phyloP scores from a whole-genome alignment of 192 early-diverging fungal species.

The Helicostylum pulchrum region DNA sequence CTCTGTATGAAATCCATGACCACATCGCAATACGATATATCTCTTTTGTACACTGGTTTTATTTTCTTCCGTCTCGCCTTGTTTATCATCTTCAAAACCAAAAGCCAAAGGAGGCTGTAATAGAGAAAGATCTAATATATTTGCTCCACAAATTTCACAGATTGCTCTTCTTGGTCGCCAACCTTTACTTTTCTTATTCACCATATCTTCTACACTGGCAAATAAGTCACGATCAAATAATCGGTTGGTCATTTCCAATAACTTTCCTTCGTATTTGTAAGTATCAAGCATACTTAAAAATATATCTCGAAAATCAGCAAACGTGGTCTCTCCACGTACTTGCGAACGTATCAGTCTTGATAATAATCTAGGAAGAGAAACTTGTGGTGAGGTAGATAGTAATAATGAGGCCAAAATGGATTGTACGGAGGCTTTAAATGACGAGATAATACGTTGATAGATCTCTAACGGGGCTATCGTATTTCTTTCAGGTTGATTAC shows the following conservation, averaged over 20 bases:
- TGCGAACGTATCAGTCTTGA: slow-evolving; percentile 55
- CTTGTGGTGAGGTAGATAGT: slow-evolving; percentile 55
- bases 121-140: slow-evolving; percentile 48
- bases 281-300: slow-evolving; percentile 63
- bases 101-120: slow-evolving; percentile 35
- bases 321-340: slow-evolving; percentile 40
- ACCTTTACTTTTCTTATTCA: slow-evolving; percentile 48
- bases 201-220: slow-evolving; percentile 47
- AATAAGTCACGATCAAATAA: slow-evolving; percentile 60
- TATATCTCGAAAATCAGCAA: slow-evolving; percentile 58
- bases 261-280: slow-evolving; percentile 61
- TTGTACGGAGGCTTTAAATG: slow-evolving; percentile 57
- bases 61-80: background rate
- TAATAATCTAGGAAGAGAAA: slow-evolving; percentile 53
- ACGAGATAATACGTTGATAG: slow-evolving; percentile 42
- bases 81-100: slow-evolving; percentile 7
- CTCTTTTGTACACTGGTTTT: slow-evolving; percentile 18
- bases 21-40: slow-evolving; percentile 49
- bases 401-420: slow-evolving; percentile 55
- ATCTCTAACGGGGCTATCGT: slow-evolving; percentile 3
- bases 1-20: slow-evolving; percentile 52
- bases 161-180: slow-evolving; percentile 53
- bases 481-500: background rate
- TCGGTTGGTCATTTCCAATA: slow-evolving; percentile 59
- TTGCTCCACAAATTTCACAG: slow-evolving; percentile 52